phyloP scores from a whole-genome alignment of 148 eudicot species.

The Rhododendron griersonianum region DNA sequence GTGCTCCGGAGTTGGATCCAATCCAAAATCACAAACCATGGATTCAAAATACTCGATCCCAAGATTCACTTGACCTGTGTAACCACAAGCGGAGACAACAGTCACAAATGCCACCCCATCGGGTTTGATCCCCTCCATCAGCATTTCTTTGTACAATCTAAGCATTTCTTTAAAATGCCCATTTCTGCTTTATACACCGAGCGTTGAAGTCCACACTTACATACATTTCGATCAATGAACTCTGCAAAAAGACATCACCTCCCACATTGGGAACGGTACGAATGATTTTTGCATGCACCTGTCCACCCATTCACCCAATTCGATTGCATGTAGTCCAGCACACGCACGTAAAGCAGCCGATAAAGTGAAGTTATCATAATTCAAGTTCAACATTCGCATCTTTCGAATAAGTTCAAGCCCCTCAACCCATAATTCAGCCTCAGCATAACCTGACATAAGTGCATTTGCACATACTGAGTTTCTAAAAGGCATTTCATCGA shows the following conservation, averaged over 20 bases:
- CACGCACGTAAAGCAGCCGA: constrained; percentile 55
- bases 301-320: constrained; percentile 32
- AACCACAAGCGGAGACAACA: constrained; percentile 58
- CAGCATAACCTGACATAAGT: constrained; percentile 65
- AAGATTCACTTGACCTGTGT: constrained; percentile 62
- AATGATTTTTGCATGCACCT: constrained; percentile 51
- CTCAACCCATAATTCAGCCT: constrained; percentile 51
- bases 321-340: constrained; percentile 44
- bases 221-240: constrained; percentile 75
- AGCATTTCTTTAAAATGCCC: constrained; percentile 45
- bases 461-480: too few species aligned
- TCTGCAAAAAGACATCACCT: constrained; percentile 51
- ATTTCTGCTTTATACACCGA: constrained; percentile 58
- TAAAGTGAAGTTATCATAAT: constrained; percentile 48
- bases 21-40: constrained; percentile 43
- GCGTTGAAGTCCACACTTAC: constrained; percentile 79
- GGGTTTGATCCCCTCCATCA: constrained; percentile 47
- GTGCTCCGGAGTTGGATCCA: constrained; percentile 56
- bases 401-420: constrained; percentile 43
- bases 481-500: too few species aligned
- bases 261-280: constrained; percentile 26
- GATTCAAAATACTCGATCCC: constrained; percentile 55
- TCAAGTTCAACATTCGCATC: constrained; percentile 44
- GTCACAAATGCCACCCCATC: constrained; percentile 61
- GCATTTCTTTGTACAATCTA: constrained; percentile 44